Evolutionary conservation across 2,329 filamentous ascomycete genomes (phyloP), one percentile per base, ranked within the genome.

Genomic region (Clonostachys solani): DNA sequence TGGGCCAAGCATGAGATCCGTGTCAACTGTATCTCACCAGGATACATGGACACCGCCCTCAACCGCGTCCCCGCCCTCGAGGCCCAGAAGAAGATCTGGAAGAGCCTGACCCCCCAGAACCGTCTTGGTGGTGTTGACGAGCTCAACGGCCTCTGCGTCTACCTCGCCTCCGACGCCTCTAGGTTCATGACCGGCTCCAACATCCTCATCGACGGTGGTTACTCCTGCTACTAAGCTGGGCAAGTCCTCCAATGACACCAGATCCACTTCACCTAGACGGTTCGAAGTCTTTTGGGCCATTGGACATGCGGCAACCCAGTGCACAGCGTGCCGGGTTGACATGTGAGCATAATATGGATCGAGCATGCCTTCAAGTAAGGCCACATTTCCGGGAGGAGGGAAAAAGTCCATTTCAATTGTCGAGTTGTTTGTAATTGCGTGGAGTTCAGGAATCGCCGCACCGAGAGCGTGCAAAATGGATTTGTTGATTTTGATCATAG

Each of bases 11-110:
- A 89, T 68, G 77, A 78, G 57, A 90, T 92, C 61, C 84, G 88
- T 36, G 87, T 92, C 60, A 94, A 94, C 78, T 86, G 82, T 67
- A 90, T 92, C 68, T 89, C 84, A 7, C 88, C 89, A 17, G 88
- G 88, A 33, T 92, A 92, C 74, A 92, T 92, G 84, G 87, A 92
- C 73, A 94, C 88, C 6, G 86, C 84, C 6, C 75, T 90, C 52
- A 92, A 90, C 79, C 83, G 84, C 50, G 86, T 89, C 8, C 86
- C 86, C 18, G 84, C 84, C 37, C 81, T 91, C 17, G 86, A 91
- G 53, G 86, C 84, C 43, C 85, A 90, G 75, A 90, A 90, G 82
- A 85, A 84, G 69, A 87, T 89, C 66, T 91, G 87, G 87, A 81
- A 81, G 57, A 80, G 78, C 36, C 64, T 87, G 52, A 91, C 87